These are phyloP conservation scores for Pythium biforme DNA, from an alignment of 352 stramenopile species.

Conservation along the genomic window DNA sequence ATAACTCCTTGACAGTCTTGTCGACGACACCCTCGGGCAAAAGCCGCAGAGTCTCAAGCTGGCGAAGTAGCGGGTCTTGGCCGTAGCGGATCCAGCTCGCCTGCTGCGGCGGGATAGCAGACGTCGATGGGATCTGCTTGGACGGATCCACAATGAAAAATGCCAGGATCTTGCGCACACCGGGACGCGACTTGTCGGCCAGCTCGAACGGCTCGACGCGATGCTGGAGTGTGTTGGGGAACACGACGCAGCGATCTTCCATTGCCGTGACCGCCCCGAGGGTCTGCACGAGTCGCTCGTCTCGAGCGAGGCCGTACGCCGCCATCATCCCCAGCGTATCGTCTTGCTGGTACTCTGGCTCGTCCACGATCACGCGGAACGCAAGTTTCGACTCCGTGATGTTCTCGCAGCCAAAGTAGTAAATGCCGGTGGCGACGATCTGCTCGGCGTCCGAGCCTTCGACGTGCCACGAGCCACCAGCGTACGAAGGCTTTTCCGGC, in stretches of 20 bases:
- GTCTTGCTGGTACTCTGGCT: constrained; percentile 23
- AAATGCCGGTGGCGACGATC: constrained; percentile 35
- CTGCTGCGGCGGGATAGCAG: constrained; percentile 33
- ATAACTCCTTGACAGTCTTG: constrained; percentile 9
- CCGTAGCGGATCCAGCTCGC: constrained; percentile 14
- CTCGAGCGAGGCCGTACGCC: constrained; percentile 16
- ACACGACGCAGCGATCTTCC: constrained; percentile 29
- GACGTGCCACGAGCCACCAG: constrained; percentile 31
- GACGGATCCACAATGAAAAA: constrained; percentile 42
- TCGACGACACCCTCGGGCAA: constrained; percentile 19
- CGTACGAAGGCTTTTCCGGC: constrained; percentile 32
- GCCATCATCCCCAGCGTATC: constrained; percentile 19
- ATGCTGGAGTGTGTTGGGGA: constrained; percentile 36
- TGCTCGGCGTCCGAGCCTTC: constrained; percentile 33
- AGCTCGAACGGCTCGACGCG: constrained; percentile 31
- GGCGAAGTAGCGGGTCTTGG: background rate
- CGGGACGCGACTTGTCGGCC: constrained; percentile 19
- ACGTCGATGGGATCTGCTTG: constrained; percentile 31
- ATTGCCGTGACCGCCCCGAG: constrained; percentile 12
- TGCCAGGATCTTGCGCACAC: constrained; percentile 37
- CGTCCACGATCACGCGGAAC: constrained; percentile 27
- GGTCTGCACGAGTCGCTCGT: constrained; percentile 17
- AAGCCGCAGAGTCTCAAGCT: background rate
- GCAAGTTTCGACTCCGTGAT: constrained; percentile 34
- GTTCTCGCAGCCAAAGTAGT: constrained; percentile 39